phyloP scores from a whole-genome alignment of 2,329 filamentous ascomycete genomes.

The Tolypocladium tropicale region DNA sequence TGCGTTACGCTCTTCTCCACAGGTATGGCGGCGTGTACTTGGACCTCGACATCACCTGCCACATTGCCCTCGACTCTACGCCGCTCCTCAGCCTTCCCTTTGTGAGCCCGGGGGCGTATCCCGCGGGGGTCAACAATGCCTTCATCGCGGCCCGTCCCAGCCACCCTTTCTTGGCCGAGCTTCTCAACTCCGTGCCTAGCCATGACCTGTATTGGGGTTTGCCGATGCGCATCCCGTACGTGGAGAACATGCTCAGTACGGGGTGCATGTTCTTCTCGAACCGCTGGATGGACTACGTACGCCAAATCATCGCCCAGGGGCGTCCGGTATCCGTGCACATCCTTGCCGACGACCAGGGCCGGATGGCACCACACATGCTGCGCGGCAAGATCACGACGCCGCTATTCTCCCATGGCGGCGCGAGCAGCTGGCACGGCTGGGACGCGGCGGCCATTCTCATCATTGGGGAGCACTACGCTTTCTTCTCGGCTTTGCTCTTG shows the following conservation, averaged over 20 bases:
- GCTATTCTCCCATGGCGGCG: constrained; percentile 12
- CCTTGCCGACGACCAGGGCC: not conserved
- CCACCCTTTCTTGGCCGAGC: constrained; percentile 9
- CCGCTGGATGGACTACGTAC: constrained; percentile 13
- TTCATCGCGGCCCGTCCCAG: constrained; percentile 9
- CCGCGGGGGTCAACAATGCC: constrained; percentile 13
- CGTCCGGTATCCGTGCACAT: not conserved
- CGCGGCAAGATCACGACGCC: constrained; percentile 12
- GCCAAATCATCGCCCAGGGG: constrained; percentile 3
- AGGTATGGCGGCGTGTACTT: constrained; percentile 14
- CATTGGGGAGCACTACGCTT: not conserved
- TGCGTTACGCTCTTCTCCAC: constrained; percentile 12
- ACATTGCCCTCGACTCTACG: constrained; percentile 8
- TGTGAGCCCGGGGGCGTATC: constrained; percentile 11
- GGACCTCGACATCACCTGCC: constrained; percentile 13
- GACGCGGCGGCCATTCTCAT: not conserved
- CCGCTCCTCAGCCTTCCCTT: constrained; percentile 10
- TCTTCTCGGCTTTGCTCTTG: not conserved
- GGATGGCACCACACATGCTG: constrained; percentile 9
- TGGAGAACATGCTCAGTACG: constrained; percentile 16
- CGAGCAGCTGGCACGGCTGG: constrained; percentile 14
- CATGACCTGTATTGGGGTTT: constrained; percentile 13
- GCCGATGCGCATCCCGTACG: constrained; percentile 14
- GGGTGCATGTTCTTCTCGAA: constrained; percentile 17
- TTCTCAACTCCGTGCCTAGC: constrained; percentile 9